Percentiles rank a stretch among this genome's conserved stretches.
Evolutionary conservation across 331 rosid genomes (phyloP).

Genomic region (Cucumis variabilis): DNA sequence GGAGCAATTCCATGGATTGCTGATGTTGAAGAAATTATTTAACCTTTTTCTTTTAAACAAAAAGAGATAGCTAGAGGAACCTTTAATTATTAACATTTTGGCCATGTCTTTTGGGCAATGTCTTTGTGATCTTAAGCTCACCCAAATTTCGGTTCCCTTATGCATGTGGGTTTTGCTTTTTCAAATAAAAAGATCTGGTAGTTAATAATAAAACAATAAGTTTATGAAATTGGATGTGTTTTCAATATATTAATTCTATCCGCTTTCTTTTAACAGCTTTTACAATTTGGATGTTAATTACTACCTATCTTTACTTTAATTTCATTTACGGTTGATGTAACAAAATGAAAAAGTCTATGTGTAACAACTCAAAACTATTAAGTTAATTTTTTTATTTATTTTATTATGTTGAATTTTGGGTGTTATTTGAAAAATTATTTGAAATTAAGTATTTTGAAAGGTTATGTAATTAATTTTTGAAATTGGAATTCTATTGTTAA

Average conservation of each 20-base stretch:
- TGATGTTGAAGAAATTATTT: constrained; percentile 7
- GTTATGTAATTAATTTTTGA: no score
- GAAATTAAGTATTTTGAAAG: no score
- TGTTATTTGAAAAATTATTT: no score
- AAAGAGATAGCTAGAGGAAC: not conserved
- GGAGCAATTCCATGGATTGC: constrained; percentile 26
- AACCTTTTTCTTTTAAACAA: not conserved
- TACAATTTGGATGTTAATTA: no score
- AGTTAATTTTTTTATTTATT: no score
- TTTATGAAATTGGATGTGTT: not conserved
- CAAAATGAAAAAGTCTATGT: no score
- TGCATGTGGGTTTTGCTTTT: not conserved
- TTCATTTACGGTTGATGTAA: no score
- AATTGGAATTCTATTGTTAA: no score
- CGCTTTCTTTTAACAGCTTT: no score
- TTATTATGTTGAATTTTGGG: no score
- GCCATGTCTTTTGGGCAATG: not conserved
- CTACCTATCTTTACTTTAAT: no score
- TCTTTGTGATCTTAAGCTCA: not conserved
- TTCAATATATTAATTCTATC: not conserved
- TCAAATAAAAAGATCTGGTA: not conserved
- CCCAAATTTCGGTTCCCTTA: not conserved
- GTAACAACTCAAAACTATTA: no score
- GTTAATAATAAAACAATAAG: not conserved
- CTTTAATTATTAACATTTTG: not conserved